These are phyloP conservation scores for Naumovozyma baii DNA, from an alignment of 805 yeast genomes.

Conservation along the genomic window DNA sequence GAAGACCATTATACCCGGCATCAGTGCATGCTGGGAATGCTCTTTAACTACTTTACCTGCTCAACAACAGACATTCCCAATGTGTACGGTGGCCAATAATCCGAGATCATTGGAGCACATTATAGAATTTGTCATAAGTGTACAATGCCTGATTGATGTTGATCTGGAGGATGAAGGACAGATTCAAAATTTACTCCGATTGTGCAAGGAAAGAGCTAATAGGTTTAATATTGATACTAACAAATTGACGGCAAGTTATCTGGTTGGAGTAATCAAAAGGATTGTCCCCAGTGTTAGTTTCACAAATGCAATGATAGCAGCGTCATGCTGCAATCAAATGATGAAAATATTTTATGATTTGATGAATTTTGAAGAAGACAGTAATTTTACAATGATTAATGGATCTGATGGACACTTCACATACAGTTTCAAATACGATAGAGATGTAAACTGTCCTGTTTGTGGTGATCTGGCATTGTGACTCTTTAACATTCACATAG, in stretches of 20 bases:
- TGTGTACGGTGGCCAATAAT: slow-evolving; percentile 88
- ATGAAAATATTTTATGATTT: slow-evolving; percentile 66
- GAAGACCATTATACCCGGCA: slow-evolving; percentile 73
- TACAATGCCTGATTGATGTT: slow-evolving; percentile 49
- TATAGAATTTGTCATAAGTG: slow-evolving; percentile 76
- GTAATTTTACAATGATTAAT: slow-evolving; percentile 78
- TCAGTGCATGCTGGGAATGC: slow-evolving; percentile 90
- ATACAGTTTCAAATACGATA: slow-evolving; percentile 57
- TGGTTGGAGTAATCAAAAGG: slow-evolving; percentile 82
- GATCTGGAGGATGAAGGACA: slow-evolving; percentile 65
- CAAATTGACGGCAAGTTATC: slow-evolving; percentile 61
- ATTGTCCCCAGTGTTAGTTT: slow-evolving; percentile 92
- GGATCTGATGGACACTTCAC: slow-evolving; percentile 76
- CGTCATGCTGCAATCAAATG: slow-evolving; percentile 78
- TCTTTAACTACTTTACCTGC: slow-evolving; percentile 64
- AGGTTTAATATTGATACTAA: slow-evolving; percentile 48
- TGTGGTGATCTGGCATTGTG: slow-evolving; percentile 34
- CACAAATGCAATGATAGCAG: slow-evolving; percentile 87
- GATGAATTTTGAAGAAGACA: slow-evolving; percentile 44
- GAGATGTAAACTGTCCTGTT: slow-evolving; percentile 57
- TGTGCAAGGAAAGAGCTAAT: slow-evolving; percentile 50
- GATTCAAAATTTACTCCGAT: slow-evolving; percentile 49
- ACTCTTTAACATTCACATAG: too few relatives aligned
- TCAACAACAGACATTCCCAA: slow-evolving; percentile 51
- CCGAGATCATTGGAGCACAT: slow-evolving; percentile 95